Conservation (phyloP, 257 asterid species). For the Solanum chiquidenum region DNA sequence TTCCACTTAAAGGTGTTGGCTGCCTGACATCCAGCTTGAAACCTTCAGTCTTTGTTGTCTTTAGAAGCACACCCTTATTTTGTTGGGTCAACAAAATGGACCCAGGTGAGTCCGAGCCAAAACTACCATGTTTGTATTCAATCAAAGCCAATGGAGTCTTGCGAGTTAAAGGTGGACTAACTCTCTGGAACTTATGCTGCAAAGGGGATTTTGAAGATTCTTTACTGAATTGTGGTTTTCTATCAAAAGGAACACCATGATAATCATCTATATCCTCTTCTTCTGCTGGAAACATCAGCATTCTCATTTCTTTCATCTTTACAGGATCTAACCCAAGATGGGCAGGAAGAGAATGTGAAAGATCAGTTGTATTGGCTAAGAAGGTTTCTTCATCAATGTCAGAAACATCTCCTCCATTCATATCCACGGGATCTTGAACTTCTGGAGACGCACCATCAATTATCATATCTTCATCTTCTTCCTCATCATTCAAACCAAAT, state of each 20-base stretch:
- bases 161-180: slow-evolving; percentile 42
- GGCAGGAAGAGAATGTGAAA: slow-evolving; percentile 94
- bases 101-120: slow-evolving; percentile 53
- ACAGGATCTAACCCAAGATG: slow-evolving; percentile 91
- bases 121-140: slow-evolving; percentile 67
- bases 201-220: slow-evolving; percentile 60
- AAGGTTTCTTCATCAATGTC: slow-evolving; percentile 49
- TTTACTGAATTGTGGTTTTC: slow-evolving; percentile 29
- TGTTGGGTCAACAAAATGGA: slow-evolving; percentile 71
- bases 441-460: slow-evolving; percentile 59
- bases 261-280: slow-evolving; percentile 54
- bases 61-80: slow-evolving; percentile 49
- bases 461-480: slow-evolving; percentile 77
- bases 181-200: slow-evolving; percentile 20
- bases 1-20: slow-evolving; percentile 52
- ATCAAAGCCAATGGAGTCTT: slow-evolving; percentile 85
- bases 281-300: slow-evolving; percentile 59
- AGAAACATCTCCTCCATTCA: slow-evolving; percentile 39
- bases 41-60: slow-evolving; percentile 54
- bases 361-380: slow-evolving; percentile 33
- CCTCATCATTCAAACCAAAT: slow-evolving; percentile 79
- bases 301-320: slow-evolving; percentile 72
- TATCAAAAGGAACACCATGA: slow-evolving; percentile 25
- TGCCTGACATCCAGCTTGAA: slow-evolving; percentile 56
- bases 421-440: slow-evolving; percentile 35